phyloP scores from a whole-genome alignment of 768 basidiomycete species.

The Mycena venus region DNA sequence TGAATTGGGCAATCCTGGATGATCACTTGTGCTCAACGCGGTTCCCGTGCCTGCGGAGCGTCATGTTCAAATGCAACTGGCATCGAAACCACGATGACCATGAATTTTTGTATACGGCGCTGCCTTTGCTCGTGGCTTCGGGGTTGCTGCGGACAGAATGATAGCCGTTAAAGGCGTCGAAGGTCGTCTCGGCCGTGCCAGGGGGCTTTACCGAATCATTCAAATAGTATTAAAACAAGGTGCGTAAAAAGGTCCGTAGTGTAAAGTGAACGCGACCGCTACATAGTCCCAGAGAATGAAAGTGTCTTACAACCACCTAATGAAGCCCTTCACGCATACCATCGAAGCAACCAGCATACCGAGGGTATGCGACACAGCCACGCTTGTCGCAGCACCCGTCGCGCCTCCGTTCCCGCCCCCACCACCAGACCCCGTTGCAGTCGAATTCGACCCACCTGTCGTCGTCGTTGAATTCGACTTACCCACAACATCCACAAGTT shows the following conservation, averaged over 20 bases:
- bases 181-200: too few species aligned
- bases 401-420: not conserved
- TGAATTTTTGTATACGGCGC: too few species aligned
- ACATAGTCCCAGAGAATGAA: not conserved
- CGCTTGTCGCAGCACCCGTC: not conserved
- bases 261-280: too few species aligned
- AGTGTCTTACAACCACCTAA: not conserved
- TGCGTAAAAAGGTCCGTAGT: not conserved
- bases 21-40: too few species aligned
- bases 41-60: too few species aligned
- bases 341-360: not conserved
- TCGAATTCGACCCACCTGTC: not conserved
- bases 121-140: too few species aligned
- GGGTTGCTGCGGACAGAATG: too few species aligned
- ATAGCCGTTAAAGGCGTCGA: too few species aligned
- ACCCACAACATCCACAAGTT: conserved; percentile 49
- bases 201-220: too few species aligned
- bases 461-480: conserved; percentile 2
- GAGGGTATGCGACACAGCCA: not conserved
- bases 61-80: too few species aligned
- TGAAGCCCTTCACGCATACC: not conserved
- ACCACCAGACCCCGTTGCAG: not conserved
- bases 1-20: too few species aligned
- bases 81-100: too few species aligned
- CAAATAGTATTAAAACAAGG: not conserved